Conservation (phyloP, 768 basidiomycete genomes). For the Ephemerocybe angulata region DNA sequence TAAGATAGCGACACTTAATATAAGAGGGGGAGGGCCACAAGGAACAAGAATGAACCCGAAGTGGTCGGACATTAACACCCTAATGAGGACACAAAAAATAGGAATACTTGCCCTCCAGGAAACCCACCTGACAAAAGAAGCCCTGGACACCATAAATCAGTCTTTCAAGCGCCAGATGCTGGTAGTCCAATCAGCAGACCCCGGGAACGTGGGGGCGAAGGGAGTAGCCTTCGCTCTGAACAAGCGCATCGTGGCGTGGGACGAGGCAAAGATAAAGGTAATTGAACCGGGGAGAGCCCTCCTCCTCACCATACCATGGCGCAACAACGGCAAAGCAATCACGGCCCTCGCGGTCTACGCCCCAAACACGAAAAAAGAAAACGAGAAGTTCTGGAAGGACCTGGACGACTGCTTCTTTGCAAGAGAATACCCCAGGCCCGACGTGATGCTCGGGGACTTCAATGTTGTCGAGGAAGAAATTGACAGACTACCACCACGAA, state of each 20-base stretch:
- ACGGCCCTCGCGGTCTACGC: background rate
- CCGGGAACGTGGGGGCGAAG: slow-evolving; percentile 11
- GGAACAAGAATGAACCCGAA: too few species aligned
- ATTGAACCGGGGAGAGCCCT: background rate
- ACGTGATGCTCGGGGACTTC: background rate
- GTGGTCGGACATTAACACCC: background rate
- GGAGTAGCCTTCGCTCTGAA: slow-evolving; percentile 33
- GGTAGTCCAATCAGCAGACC: background rate
- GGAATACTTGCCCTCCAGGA: slow-evolving; percentile 3
- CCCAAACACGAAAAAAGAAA: background rate
- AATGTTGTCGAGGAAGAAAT: background rate
- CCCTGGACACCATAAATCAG: background rate
- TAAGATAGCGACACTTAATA: too few species aligned
- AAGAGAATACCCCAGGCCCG: background rate
- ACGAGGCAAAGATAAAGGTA: background rate
- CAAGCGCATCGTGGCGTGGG: slow-evolving; percentile 12
- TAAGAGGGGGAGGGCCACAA: too few species aligned
- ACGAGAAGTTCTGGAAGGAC: background rate
- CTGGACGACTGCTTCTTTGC: background rate
- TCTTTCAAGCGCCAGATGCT: background rate
- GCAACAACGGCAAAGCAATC: background rate
- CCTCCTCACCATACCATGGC: background rate
- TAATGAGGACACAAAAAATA: background rate
- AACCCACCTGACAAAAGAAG: background rate
- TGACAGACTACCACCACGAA: background rate